phyloP scores from a whole-genome alignment of 176 grass and related monocot genomes.

The Bonia amplexicaulis region DNA sequence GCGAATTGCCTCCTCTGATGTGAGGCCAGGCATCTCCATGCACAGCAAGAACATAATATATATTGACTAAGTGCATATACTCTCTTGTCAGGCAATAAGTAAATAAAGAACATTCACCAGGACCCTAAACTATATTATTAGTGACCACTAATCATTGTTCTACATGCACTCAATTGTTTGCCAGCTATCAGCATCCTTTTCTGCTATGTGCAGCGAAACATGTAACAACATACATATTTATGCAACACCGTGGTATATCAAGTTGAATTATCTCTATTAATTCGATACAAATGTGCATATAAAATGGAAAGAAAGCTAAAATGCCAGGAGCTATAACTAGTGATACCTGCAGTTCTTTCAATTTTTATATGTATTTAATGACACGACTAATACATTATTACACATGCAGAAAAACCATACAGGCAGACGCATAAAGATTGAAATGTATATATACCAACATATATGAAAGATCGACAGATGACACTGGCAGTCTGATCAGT shows the following conservation, averaged over 20 bases:
- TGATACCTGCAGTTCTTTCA: neutral
- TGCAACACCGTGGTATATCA: neutral
- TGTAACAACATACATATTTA: neutral
- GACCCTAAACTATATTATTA: neutral
- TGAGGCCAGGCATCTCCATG: neutral
- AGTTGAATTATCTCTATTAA: neutral
- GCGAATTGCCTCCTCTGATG: constrained; percentile 5
- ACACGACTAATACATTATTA: neutral
- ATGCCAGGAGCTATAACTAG: neutral
- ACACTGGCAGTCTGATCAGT: neutral
- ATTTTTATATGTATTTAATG: neutral
- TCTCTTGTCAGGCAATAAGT: neutral
- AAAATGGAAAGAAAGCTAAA: neutral
- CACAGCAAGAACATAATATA: neutral
- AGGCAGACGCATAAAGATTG: neutral
- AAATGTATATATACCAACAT: neutral
- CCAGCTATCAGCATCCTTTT: neutral
- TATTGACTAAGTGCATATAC: neutral
- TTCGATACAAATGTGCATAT: neutral
- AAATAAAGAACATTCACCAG: neutral
- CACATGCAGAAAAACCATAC: neutral
- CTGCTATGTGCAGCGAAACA: neutral
- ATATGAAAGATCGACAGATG: neutral
- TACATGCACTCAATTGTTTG: neutral
- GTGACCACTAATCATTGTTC: neutral